Percentiles rank a stretch among this genome's conserved stretches.
These are phyloP conservation scores for Ilex asprella DNA, from an alignment of 257 asterid species.

Conservation along the genomic window DNA sequence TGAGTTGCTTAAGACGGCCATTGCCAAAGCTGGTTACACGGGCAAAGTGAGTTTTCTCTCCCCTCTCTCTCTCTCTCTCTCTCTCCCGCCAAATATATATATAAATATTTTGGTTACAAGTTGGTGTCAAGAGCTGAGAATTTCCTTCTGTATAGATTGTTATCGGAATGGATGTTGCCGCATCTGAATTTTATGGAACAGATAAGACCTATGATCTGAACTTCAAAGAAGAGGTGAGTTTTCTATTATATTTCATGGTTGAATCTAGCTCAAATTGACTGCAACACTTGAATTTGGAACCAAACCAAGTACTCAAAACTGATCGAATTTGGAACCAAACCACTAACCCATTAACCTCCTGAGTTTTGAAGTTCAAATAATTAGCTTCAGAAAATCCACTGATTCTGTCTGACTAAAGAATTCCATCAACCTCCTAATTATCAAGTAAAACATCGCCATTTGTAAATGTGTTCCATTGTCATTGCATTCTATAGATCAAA, in stretches of 20 bases:
- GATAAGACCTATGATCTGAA: conserved; percentile 85
- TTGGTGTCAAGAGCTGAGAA: not conserved
- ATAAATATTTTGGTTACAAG: not conserved
- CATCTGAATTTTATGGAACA: conserved; percentile 82
- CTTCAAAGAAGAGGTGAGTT: conserved; percentile 83
- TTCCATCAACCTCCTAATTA: no score
- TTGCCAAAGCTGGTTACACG: conserved; percentile 89
- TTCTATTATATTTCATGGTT: no score
- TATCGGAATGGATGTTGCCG: conserved; percentile 99
- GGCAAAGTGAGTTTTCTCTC: conserved; percentile 45
- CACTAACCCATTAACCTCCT: no score
- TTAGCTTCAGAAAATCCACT: no score
- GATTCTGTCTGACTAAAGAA: no score
- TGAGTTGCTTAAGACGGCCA: conserved; percentile 93
- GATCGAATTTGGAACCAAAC: not conserved
- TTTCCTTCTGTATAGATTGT: conserved; percentile 48
- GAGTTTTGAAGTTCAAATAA: no score
- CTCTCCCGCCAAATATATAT: not conserved
- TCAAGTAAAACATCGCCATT: no score
- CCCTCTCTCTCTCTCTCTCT: not conserved
- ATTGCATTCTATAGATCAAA: no score
- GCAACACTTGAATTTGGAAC: not conserved
- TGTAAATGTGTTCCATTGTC: no score
- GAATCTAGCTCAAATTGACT: conserved; percentile 5
- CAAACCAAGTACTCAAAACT: not conserved